A percentile compares a stretch with the other conserved stretches of the same genome.
phyloP scores from a whole-genome alignment of 805 yeast species.

The Saccharomyces kudriavzevii region DNA sequence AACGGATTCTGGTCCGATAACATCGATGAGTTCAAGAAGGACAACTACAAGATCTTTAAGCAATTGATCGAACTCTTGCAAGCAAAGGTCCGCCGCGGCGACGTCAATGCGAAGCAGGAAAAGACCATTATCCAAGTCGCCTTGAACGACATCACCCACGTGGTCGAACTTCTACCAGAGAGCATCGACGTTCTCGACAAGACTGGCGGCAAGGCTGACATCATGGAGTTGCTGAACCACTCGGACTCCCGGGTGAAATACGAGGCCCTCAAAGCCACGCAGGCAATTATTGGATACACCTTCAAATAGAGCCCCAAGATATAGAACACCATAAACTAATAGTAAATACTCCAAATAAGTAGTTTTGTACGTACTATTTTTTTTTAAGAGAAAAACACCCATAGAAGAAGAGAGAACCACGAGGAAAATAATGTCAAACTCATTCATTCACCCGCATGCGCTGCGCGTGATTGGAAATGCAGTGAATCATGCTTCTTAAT shows the following conservation, averaged over 20 bases:
- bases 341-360: not conserved
- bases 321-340: not conserved
- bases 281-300: conserved; percentile 80
- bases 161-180: conserved; percentile 57
- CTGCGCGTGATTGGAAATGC: not conserved
- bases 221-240: conserved; percentile 77
- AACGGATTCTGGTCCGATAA: conserved; percentile 88
- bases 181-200: conserved; percentile 45
- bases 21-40: conserved; percentile 62
- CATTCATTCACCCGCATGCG: not conserved
- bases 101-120: conserved; percentile 29
- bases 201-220: conserved; percentile 60
- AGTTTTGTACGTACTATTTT: not conserved
- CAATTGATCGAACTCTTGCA: conserved; percentile 48
- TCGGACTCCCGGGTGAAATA: conserved; percentile 82
- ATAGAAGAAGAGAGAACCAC: not conserved
- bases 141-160: conserved; percentile 56
- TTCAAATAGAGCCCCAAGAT: conserved; percentile 37
- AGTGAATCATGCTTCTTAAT: not conserved
- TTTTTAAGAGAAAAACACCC: not conserved
- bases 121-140: conserved; percentile 47
- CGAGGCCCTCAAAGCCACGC: conserved; percentile 95
- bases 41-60: conserved; percentile 65
- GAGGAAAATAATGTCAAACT: not conserved
- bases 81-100: conserved; percentile 25